These are phyloP conservation scores for Candida methanosorbosa DNA, from an alignment of 805 yeast species.

Conservation along the genomic window DNA sequence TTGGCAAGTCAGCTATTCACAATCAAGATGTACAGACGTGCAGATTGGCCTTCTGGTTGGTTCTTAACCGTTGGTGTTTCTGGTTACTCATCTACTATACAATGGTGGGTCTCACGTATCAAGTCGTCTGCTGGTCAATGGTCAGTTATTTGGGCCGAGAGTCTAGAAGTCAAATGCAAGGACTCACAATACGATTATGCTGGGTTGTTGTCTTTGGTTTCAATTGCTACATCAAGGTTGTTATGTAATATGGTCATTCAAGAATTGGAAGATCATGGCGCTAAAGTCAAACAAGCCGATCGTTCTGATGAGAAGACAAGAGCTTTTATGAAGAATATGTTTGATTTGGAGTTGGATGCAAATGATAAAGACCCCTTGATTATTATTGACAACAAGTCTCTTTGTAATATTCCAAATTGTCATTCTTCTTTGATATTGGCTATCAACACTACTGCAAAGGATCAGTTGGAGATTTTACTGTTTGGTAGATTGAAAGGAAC, in stretches of 20 bases:
- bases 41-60: constrained; percentile 53
- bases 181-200: constrained; percentile 14
- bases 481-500: constrained; percentile 23
- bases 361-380: constrained; percentile 17
- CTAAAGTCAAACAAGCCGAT: constrained; percentile 26
- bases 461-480: constrained; percentile 22
- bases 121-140: constrained; percentile 43
- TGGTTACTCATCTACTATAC: constrained; percentile 26
- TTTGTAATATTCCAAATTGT: constrained; percentile 28
- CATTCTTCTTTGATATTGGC: constrained; percentile 25
- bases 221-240: constrained; percentile 36
- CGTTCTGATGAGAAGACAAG: constrained; percentile 5
- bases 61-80: constrained; percentile 33
- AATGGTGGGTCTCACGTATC: constrained; percentile 48
- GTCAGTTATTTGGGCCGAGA: constrained; percentile 43
- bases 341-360: constrained; percentile 3
- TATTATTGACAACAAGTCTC: constrained; percentile 25
- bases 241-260: constrained; percentile 45
- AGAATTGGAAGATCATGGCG: constrained; percentile 33
- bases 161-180: constrained; percentile 11
- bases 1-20: constrained; percentile 14
- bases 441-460: constrained; percentile 17
- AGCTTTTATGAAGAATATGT: constrained; percentile 10
- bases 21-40: constrained; percentile 33
- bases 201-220: constrained; percentile 31